phyloP scores from a whole-genome alignment of 352 stramenopile genomes.

The Globisporangium emineosum region DNA sequence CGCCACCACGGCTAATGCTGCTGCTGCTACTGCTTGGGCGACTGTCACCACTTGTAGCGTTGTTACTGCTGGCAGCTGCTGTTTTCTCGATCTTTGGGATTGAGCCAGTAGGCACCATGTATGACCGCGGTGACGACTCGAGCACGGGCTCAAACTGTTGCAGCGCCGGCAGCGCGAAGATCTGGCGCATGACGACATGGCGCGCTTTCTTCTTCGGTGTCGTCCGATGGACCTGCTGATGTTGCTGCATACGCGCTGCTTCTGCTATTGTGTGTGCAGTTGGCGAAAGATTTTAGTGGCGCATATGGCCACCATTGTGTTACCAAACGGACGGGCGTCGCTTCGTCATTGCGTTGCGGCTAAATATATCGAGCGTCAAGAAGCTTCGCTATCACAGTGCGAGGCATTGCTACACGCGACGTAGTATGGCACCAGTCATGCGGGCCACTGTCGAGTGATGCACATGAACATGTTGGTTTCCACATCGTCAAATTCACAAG shows the following conservation, averaged over 20 bases:
- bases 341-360: not conserved
- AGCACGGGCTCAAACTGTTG: slow-evolving; percentile 67
- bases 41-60: not conserved
- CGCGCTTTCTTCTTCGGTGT: slow-evolving; percentile 34
- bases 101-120: slow-evolving; percentile 20
- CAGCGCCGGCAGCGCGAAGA: slow-evolving; percentile 55
- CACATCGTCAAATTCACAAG: not conserved
- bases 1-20: not conserved
- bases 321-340: not conserved
- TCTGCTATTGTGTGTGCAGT: not conserved
- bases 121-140: slow-evolving; percentile 28
- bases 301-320: not conserved
- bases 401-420: not conserved
- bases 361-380: not conserved
- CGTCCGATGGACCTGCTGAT: slow-evolving; percentile 9
- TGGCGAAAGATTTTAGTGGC: not conserved
- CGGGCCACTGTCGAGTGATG: not conserved
- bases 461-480: not conserved
- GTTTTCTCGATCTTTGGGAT: slow-evolving; percentile 17
- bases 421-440: not conserved
- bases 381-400: not conserved
- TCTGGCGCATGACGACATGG: slow-evolving; percentile 31
- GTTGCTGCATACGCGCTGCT: slow-evolving; percentile 16
- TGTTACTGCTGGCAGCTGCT: not conserved
- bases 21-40: not conserved